Evolutionary conservation across 352 stramenopile species (phyloP), one percentile per base, ranked within the genome.

Genomic region (Phytophthora rubi): DNA sequence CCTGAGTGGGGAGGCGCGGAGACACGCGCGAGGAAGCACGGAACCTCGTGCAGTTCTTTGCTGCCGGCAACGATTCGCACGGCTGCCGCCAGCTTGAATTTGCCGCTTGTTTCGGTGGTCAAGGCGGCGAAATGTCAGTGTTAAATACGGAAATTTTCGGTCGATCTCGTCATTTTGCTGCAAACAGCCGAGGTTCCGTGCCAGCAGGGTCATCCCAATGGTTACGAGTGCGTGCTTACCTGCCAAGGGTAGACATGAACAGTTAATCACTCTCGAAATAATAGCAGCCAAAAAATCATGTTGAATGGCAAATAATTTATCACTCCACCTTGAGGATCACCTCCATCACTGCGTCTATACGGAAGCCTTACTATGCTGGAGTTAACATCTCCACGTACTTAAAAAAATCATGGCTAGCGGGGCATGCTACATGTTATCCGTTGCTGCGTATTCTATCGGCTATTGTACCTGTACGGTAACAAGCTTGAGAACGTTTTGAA

Each of bases 41-140:
- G 15, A 59, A n/a, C 39, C 15, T 23, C 21, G 9, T 35, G 64
- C 64, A 57, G 57, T 71, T 71, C 39, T 71, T 71, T 71, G 64
- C 49, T 71, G 57, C 64, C 39, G 15, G 8, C 33, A 39, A 39
- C 33, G 33, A 39, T 15, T 39, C 10, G 16, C 28, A 32, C 33
- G 45, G 53, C 47, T 68, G 28, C 8, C 33, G 4, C 23, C 53
- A 32, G 51, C 37, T 62, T 48, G 42, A 61, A 58, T 61, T 55
- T 61, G 21, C 4, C 8, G 18, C 8, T 58, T 15, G 16, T 66
- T 66, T 60, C 8, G 33, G 33, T 8, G 33, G 33, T 39, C 33
- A 12, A 39, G 23, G 49, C 15, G 35, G 49, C 16, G 30, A 39
- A 39, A 39, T 39, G 33, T 39, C 33, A 39, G 33, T 39, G 13